These are phyloP conservation scores for Syzygium oleosum DNA, from an alignment of 345 rosid genomes.

Conservation along the genomic window DNA sequence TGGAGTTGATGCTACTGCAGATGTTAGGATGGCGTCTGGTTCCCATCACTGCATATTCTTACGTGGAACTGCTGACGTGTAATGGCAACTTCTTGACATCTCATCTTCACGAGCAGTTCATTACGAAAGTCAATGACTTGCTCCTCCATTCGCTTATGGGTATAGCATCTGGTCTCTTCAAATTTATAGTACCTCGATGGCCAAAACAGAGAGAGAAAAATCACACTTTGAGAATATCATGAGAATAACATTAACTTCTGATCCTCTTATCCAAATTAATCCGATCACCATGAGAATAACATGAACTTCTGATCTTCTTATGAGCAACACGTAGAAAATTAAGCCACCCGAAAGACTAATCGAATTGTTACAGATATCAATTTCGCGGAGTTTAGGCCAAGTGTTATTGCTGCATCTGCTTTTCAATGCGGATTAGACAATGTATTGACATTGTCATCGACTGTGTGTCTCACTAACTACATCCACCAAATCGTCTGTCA, in stretches of 20 bases:
- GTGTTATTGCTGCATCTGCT: constrained; percentile 40
- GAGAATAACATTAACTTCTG: background rate
- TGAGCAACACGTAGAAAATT: background rate
- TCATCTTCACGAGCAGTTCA: constrained; percentile 16
- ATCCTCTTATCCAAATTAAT: background rate
- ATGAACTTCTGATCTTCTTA: background rate
- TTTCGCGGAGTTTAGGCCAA: constrained; percentile 41
- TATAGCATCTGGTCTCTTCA: background rate
- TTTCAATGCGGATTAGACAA: constrained; percentile 32
- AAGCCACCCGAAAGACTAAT: background rate
- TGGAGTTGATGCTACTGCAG: constrained; percentile 50
- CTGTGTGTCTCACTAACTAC: constrained; percentile 11
- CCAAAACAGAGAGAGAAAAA: background rate
- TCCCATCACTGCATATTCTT: constrained; percentile 45
- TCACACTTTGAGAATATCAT: background rate
- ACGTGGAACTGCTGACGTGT: constrained; percentile 21
- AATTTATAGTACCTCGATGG: background rate
- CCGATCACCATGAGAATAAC: background rate
- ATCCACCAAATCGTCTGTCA: constrained; percentile 1
- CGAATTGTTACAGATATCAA: constrained; percentile 26
- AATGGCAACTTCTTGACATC: constrained; percentile 5
- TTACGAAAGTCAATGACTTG: constrained; percentile 23
- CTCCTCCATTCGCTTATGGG: constrained; percentile 14
- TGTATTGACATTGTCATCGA: constrained; percentile 1
- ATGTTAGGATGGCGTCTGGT: constrained; percentile 57